A percentile compares a stretch with the other conserved stretches of the same genome.
phyloP scores from a whole-genome alignment of 768 basidiomycete genomes.

The Tricholoma hemisulphureum region DNA sequence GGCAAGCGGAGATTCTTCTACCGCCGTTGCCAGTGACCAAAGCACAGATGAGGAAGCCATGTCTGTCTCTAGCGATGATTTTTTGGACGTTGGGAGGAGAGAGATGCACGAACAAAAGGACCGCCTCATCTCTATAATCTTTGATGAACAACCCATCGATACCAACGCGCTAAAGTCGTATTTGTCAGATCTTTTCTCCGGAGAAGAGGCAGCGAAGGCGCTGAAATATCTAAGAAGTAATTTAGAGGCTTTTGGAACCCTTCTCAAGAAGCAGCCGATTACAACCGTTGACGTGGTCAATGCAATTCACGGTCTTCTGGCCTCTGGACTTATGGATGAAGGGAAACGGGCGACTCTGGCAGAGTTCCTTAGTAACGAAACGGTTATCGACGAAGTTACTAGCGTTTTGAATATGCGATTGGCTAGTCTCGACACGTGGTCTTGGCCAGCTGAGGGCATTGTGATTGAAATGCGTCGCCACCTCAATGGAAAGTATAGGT shows the following conservation, averaged over 20 bases:
- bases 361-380: slow-evolving; percentile 40
- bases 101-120: slow-evolving; percentile 35
- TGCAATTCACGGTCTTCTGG: slow-evolving; percentile 36
- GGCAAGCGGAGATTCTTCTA: slow-evolving; percentile 40
- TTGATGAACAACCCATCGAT: slow-evolving; percentile 36
- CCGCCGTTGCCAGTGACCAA: slow-evolving; percentile 16
- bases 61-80: slow-evolving; percentile 4
- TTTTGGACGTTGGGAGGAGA: slow-evolving; percentile 36
- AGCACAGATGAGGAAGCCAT: slow-evolving; percentile 7
- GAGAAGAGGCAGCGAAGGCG: slow-evolving; percentile 27
- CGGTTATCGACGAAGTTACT: slow-evolving; percentile 39
- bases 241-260: slow-evolving; percentile 26
- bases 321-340: slow-evolving; percentile 38
- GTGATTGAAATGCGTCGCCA: slow-evolving; percentile 44
- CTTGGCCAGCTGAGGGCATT: slow-evolving; percentile 43
- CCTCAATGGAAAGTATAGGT: slow-evolving; percentile 49
- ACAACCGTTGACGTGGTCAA: slow-evolving; percentile 23
- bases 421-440: slow-evolving; percentile 39
- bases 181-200: slow-evolving; percentile 37
- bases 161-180: slow-evolving; percentile 31
- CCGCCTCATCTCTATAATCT: slow-evolving; percentile 38
- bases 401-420: slow-evolving; percentile 48
- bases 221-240: slow-evolving; percentile 31
- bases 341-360: slow-evolving; percentile 39
- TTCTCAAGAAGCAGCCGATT: slow-evolving; percentile 26